These are phyloP conservation scores for Dictyostelium firmibasis DNA, from an alignment of 78 protist species.

Conservation along the genomic window DNA sequence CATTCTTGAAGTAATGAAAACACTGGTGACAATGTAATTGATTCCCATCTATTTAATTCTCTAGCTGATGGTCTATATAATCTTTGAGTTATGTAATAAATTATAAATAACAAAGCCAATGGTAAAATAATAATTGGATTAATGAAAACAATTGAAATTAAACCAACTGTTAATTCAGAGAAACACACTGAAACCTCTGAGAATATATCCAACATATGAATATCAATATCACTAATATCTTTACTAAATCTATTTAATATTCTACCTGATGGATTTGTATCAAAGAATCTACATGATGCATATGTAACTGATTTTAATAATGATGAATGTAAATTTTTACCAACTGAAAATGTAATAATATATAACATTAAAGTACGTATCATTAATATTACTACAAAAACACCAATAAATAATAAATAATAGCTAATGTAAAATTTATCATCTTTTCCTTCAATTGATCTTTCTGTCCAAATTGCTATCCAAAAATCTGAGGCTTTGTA, in stretches of 20 bases:
- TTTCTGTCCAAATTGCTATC: slow-evolving; percentile 40
- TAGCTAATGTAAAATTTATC: slow-evolving; percentile 8
- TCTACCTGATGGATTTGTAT: slow-evolving; percentile 64
- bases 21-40: slow-evolving; percentile 89
- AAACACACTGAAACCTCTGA: not conserved
- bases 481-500: slow-evolving; percentile 38
- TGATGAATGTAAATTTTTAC: not conserved
- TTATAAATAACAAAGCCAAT: not conserved
- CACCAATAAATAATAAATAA: not conserved
- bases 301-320: not conserved
- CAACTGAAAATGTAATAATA: not conserved
- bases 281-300: slow-evolving; percentile 51
- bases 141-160: not conserved
- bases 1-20: slow-evolving; percentile 86
- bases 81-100: slow-evolving; percentile 80
- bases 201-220: not conserved
- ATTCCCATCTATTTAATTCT: slow-evolving; percentile 90
- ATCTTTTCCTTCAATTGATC: not conserved
- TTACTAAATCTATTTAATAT: slow-evolving; percentile 64
- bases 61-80: slow-evolving; percentile 79
- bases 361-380: not conserved
- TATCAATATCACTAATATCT: slow-evolving; percentile 36
- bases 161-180: not conserved
- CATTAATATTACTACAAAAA: not conserved
- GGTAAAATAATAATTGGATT: slow-evolving; percentile 39